Evolutionary conservation across 768 basidiomycete genomes (phyloP).

Genomic region (Cystofilobasidium bisporidii): DNA sequence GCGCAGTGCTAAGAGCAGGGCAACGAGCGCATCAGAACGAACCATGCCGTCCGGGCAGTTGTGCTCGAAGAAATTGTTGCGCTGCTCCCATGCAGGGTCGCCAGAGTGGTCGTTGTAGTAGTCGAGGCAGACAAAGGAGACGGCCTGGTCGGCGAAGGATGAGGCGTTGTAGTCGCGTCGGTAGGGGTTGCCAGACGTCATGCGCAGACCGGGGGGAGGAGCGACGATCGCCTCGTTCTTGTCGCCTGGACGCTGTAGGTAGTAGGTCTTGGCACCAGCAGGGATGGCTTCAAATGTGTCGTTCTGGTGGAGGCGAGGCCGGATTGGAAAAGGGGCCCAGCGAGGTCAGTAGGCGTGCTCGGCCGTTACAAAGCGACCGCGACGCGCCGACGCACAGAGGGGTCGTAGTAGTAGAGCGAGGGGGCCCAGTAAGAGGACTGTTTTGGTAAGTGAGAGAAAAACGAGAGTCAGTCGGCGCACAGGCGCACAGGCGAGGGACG

Average conservation of each 20-base stretch:
- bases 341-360: not conserved
- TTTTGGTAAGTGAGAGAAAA: too few relatives aligned
- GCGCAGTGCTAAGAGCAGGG: too few relatives aligned
- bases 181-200: conserved; percentile 42
- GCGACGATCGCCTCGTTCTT: conserved; percentile 38
- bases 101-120: conserved; percentile 7
- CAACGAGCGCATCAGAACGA: too few relatives aligned
- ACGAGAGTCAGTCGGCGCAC: not conserved
- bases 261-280: conserved; percentile 28
- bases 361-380: too few relatives aligned
- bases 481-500: not conserved
- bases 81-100: conserved; percentile 33
- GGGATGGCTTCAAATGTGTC: conserved; percentile 37
- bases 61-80: conserved; percentile 30
- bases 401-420: conserved; percentile 39
- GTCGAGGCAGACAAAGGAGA: conserved; percentile 46
- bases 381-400: conserved; percentile 1
- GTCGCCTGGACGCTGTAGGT: conserved; percentile 31
- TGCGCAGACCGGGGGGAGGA: conserved; percentile 42
- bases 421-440: conserved; percentile 38
- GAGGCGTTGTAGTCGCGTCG: conserved; percentile 47
- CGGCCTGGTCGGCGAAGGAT: conserved; percentile 41
- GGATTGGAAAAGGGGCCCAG: not conserved
- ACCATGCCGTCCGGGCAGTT: conserved; percentile 41
- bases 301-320: conserved; percentile 7